Evolutionary conservation across 2,329 filamentous ascomycete species (phyloP), one percentile per base, ranked within the genome.

Genomic region (Trematosphaeria pertusa): DNA sequence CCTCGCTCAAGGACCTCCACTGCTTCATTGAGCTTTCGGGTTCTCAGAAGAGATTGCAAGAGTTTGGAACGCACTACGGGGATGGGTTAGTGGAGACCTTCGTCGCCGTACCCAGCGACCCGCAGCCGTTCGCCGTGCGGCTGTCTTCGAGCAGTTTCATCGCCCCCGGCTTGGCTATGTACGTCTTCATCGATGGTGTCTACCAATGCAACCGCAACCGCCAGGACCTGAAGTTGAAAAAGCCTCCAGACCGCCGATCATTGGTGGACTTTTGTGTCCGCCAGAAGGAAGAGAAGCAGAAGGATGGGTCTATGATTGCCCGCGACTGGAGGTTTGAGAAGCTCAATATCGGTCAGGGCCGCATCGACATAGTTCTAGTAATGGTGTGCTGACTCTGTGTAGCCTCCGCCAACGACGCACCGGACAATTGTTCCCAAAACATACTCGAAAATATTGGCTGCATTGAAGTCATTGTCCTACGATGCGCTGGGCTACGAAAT

Each of bases 131-230:
- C 62, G 73, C 67, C 15, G 67, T 84, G 26, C 78, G 75, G 48
- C 70, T 83, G 30, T 73, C 65, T 2, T 79, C 79, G 0, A 65
- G 65, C 26, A 75, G 73, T 21, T 83, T 78, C 65, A 80, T 83
- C 51, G 77, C 77, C 1, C 72, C 77, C 18, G 81, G 81, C 0
- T 63, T 84, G 9, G 75, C 79, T 2, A 76, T 80, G 62, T 80
- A 79, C 49, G 79, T 83, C 19, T 83, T 76, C 67, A 81, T 83
- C 31, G 81, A 84, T 54, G 81, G 81, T 14, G 64, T 77, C 5
- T 83, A 83, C 50, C 81, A 83, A 57, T 81, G 78, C 65, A 83
- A 83, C 49, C 78, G 81, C 46, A 80, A 81, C 60, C 70, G 75
- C 30, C 69, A 73, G 30, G 65, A 74, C 26, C 54, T 82, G 22